Conservation (phyloP, 257 asterid species). For the Rehmannia glutinosa region DNA sequence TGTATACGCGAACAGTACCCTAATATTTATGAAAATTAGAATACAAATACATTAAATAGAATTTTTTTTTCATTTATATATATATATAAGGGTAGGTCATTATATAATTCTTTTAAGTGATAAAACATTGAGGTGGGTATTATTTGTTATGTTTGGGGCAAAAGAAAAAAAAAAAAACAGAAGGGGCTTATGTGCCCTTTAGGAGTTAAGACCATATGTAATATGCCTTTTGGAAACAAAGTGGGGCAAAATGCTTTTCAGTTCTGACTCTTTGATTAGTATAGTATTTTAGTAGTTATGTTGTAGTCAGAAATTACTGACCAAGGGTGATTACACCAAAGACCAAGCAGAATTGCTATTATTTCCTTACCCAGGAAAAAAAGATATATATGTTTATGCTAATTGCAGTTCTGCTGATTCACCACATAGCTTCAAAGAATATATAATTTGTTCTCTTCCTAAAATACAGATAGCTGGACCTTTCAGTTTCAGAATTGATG, state of each 20-base stretch:
- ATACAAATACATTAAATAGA: too few species aligned
- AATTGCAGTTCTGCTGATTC: background rate
- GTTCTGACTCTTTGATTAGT: too few species aligned
- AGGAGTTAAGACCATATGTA: too few species aligned
- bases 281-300: too few species aligned
- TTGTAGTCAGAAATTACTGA: too few species aligned
- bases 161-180: too few species aligned
- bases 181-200: too few species aligned
- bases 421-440: background rate
- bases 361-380: background rate
- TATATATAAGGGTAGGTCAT: background rate
- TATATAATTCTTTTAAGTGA: background rate
- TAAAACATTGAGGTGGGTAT: too few species aligned
- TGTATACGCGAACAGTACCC: background rate
- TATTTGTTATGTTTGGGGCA: too few species aligned
- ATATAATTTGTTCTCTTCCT: background rate
- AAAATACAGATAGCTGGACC: conserved; percentile 75
- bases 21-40: too few species aligned
- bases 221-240: too few species aligned
- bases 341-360: background rate
- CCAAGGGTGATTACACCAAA: background rate
- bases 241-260: background rate
- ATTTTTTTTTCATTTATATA: background rate
- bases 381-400: too few species aligned
- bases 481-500: conserved; percentile 78